phyloP scores from a whole-genome alignment of 352 stramenopile species.

The Peronosclerospora sorghi region DNA sequence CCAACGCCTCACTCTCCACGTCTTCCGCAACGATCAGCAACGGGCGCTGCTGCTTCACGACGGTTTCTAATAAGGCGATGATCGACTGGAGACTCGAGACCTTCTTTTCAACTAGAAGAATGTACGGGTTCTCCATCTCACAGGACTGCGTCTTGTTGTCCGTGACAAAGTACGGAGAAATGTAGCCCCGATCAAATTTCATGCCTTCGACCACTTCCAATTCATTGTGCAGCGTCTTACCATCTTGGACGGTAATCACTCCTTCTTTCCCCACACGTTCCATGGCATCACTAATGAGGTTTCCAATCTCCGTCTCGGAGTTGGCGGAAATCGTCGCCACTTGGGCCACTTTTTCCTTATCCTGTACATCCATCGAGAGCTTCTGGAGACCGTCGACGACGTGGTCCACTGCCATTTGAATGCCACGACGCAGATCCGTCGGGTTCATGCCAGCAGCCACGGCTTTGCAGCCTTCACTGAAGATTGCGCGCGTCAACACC shows the following conservation, averaged over 20 bases:
- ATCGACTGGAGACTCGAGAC: conserved; percentile 94
- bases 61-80: conserved; percentile 94
- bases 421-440: conserved; percentile 96
- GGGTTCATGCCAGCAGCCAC: conserved; percentile 99
- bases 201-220: conserved; percentile 99
- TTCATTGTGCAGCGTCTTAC: conserved; percentile 99
- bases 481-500: conserved; percentile 97
- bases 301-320: conserved; percentile 95
- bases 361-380: conserved; percentile 95
- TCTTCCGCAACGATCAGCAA: conserved; percentile 99
- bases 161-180: conserved; percentile 99
- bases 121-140: conserved; percentile 98
- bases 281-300: conserved; percentile 98
- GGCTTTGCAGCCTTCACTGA: conserved; percentile 97
- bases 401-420: conserved; percentile 95
- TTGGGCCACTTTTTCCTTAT: conserved; percentile 98
- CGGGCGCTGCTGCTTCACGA: conserved; percentile 94
- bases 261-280: conserved; percentile 99
- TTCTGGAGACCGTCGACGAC: conserved; percentile 92
- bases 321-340: conserved; percentile 99
- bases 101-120: conserved; percentile 99
- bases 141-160: conserved; percentile 98
- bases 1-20: conserved; percentile 97
- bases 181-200: conserved; percentile 99
- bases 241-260: conserved; percentile 97